Evolutionary conservation across 768 basidiomycete species (phyloP).

Genomic region (Trametes cinnabarina): DNA sequence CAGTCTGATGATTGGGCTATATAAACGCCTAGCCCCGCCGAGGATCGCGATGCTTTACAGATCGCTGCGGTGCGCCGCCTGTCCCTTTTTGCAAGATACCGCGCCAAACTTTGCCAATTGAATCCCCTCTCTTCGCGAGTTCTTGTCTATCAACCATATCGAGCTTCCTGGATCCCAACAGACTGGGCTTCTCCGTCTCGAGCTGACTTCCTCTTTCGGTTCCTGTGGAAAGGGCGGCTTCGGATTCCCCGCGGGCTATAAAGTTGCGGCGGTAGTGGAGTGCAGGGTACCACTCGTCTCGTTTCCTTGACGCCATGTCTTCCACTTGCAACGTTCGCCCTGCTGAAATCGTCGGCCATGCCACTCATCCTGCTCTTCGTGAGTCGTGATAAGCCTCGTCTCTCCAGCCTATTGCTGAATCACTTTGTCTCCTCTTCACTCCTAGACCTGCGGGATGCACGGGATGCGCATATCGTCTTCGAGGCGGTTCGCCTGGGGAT

Average conservation of each 20-base stretch:
- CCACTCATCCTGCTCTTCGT: conserved; percentile 35
- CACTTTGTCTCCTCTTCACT: background rate
- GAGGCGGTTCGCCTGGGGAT: conserved; percentile 73
- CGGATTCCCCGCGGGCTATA: conserved; percentile 23
- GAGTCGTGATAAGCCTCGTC: background rate
- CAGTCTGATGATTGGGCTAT: background rate
- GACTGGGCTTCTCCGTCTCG: conserved; percentile 16
- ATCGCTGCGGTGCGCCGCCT: background rate
- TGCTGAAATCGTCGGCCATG: conserved; percentile 17
- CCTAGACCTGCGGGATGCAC: conserved; percentile 74
- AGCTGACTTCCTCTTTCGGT: conserved; percentile 21
- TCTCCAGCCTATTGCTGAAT: conserved; percentile 4
- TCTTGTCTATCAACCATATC: conserved; percentile 12
- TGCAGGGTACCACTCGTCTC: conserved; percentile 12
- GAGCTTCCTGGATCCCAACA: conserved; percentile 17
- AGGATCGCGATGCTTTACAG: background rate
- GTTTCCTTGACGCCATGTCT: conserved; percentile 7
- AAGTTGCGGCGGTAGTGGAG: conserved; percentile 17
- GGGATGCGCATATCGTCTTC: conserved; percentile 72
- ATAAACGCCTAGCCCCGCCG: conserved; percentile 4
- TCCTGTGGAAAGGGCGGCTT: conserved; percentile 22
- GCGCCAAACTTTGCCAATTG: conserved; percentile 18
- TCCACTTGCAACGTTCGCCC: conserved; percentile 10
- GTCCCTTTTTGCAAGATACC: conserved; percentile 11
- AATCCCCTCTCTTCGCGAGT: conserved; percentile 16